Evolutionary conservation across 805 yeast genomes (phyloP).

Genomic region (Candida fluviatilis): DNA sequence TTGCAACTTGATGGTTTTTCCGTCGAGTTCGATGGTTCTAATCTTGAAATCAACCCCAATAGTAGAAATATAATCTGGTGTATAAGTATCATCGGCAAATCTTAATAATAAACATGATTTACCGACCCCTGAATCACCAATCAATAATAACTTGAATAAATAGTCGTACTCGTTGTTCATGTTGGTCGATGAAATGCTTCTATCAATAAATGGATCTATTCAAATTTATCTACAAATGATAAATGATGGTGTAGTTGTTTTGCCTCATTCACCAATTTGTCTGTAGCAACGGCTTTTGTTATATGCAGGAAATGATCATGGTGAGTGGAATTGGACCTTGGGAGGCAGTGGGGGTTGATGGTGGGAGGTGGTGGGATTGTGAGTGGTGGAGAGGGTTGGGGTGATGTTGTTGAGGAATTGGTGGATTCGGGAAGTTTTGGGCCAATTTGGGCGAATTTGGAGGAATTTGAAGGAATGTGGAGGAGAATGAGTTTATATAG

Average conservation of each 20-base stretch:
- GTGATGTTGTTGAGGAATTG: background rate
- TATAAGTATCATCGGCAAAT: slow-evolving; percentile 96
- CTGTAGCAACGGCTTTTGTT: too few species aligned
- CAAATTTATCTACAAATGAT: background rate
- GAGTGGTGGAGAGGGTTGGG: background rate
- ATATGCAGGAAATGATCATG: too few species aligned
- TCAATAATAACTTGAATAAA: slow-evolving; percentile 87
- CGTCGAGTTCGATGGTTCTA: slow-evolving; percentile 89
- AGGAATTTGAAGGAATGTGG: too few species aligned
- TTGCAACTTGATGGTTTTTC: slow-evolving; percentile 94
- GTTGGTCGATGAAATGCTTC: slow-evolving; percentile 1
- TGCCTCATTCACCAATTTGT: background rate
- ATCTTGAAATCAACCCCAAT: slow-evolving; percentile 96
- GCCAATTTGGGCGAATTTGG: background rate
- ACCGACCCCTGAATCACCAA: slow-evolving; percentile 97
- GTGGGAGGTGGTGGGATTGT: background rate
- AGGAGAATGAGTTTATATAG: too few species aligned
- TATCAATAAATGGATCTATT: background rate
- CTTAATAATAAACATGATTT: slow-evolving; percentile 92
- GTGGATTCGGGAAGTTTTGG: background rate
- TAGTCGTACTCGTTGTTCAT: slow-evolving; percentile 98
- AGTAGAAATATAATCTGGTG: slow-evolving; percentile 94
- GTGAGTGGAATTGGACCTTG: too few species aligned
- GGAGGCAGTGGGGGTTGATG: too few species aligned
- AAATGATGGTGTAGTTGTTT: background rate